phyloP scores from a whole-genome alignment of 1,284 basidiomycete species.

The Sphaerobolus stellatus region DNA sequence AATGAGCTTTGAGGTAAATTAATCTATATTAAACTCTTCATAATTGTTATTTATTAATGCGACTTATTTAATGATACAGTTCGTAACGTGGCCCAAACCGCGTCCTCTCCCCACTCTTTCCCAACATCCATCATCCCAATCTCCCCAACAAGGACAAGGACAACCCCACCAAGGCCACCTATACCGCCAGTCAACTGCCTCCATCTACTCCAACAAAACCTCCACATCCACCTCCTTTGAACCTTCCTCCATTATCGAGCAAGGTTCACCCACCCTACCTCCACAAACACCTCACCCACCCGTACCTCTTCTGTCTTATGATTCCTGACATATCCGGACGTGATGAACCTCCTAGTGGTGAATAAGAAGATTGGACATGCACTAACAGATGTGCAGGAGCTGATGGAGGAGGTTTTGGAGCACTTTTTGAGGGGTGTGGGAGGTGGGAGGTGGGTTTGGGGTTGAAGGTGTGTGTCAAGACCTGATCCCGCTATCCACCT shows the following conservation, averaged over 20 bases:
- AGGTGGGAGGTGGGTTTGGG: constrained; percentile 63
- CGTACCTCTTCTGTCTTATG: constrained; percentile 42
- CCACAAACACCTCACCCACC: constrained; percentile 47
- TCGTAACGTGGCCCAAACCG: background rate
- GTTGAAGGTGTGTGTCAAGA: constrained; percentile 55
- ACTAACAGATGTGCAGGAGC: constrained; percentile 47
- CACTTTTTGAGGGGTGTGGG: constrained; percentile 66
- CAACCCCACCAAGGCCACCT: too few species aligned
- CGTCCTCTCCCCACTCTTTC: too few species aligned
- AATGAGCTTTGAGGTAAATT: background rate
- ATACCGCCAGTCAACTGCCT: background rate
- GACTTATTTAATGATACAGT: too few species aligned
- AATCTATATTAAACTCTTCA: background rate
- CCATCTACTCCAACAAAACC: background rate
- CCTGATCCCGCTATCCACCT: too few species aligned
- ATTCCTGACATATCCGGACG: constrained; percentile 60
- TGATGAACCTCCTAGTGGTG: constrained; percentile 56
- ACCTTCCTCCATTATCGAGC: too few species aligned
- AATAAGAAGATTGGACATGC: constrained; percentile 51
- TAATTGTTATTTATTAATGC: too few species aligned
- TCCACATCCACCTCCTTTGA: too few species aligned
- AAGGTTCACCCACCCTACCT: constrained; percentile 44
- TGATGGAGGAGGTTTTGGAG: constrained; percentile 65
- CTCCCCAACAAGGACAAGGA: too few species aligned
- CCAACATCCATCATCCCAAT: too few species aligned